Evolutionary conservation across 2,329 filamentous ascomycete genomes (phyloP).

Genomic region (Trichoderma pleuroti): DNA sequence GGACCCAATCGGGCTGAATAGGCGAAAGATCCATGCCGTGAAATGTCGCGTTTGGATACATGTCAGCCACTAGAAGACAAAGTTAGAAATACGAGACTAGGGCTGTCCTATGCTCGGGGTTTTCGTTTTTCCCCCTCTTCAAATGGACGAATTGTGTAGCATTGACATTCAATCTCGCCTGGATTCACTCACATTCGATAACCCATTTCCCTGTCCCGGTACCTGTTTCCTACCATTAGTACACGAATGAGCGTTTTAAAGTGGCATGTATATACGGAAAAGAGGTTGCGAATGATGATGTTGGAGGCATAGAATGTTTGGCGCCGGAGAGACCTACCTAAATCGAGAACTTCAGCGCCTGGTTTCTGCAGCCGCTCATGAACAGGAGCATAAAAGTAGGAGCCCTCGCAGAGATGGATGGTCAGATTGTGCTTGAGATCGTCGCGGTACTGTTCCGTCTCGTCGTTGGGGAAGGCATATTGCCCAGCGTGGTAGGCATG

Average conservation of each 20-base stretch:
- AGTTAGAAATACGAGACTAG: neutral
- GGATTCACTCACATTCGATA: slow-evolving; percentile 42
- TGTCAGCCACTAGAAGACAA: slow-evolving; percentile 42
- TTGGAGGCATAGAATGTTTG: neutral
- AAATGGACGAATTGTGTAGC: neutral
- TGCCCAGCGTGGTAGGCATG: slow-evolving; percentile 41
- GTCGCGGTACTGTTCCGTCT: slow-evolving; percentile 41
- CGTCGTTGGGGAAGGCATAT: slow-evolving; percentile 44
- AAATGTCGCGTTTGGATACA: slow-evolving; percentile 42
- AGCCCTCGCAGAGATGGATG: slow-evolving; percentile 37
- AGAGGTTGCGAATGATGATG: neutral
- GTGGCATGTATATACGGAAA: neutral
- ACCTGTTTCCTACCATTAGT: slow-evolving; percentile 31
- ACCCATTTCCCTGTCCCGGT: slow-evolving; percentile 52
- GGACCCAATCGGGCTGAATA: slow-evolving; percentile 50
- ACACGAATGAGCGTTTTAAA: neutral
- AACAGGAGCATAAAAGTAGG: slow-evolving; percentile 45
- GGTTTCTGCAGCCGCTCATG: slow-evolving; percentile 35
- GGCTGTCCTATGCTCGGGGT: neutral
- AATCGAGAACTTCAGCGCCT: slow-evolving; percentile 45
- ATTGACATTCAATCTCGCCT: neutral
- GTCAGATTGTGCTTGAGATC: slow-evolving; percentile 41
- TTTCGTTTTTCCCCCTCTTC: neutral
- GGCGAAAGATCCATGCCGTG: slow-evolving; percentile 51
- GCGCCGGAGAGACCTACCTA: slow-evolving; percentile 36